Percentiles rank a stretch among this genome's conserved stretches.
Conservation (phyloP, 805 yeast genomes). For the Ogataea paradorogensis region DNA sequence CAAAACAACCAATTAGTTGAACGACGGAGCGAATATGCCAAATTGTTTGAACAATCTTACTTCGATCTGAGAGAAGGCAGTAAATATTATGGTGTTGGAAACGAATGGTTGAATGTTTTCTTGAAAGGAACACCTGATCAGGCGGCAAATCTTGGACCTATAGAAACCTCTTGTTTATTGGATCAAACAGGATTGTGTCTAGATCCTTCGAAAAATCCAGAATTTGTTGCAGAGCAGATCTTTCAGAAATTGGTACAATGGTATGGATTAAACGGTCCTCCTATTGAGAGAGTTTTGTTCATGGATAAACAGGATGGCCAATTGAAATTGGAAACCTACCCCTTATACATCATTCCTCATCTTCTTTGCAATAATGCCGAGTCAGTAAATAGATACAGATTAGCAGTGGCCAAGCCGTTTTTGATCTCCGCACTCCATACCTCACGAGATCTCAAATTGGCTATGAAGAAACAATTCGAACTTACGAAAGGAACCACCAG, state of each 20-base stretch:
- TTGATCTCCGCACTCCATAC: constrained; percentile 36
- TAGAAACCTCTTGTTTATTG: constrained; percentile 45
- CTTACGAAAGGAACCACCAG: constrained; percentile 17
- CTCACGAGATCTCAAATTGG: constrained; percentile 25
- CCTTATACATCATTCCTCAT: constrained; percentile 29
- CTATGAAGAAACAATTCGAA: constrained; percentile 22
- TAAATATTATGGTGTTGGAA: constrained; percentile 46
- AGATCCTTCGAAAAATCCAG: constrained; percentile 27
- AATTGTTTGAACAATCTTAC: constrained; percentile 14
- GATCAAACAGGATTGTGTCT: constrained; percentile 43
- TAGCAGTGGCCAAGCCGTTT: constrained; percentile 35
- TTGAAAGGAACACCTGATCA: constrained; percentile 32
- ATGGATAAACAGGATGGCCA: constrained; percentile 24
- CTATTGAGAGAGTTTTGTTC: constrained; percentile 37
- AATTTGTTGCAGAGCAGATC: constrained; percentile 40
- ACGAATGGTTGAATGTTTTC: constrained; percentile 42
- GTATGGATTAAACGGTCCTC: constrained; percentile 48
- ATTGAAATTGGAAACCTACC: constrained; percentile 25
- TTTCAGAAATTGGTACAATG: constrained; percentile 46
- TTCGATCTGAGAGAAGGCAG: constrained; percentile 42
- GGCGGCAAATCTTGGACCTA: constrained; percentile 39
- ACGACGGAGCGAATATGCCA: constrained; percentile 20
- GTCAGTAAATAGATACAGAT: constrained; percentile 27
- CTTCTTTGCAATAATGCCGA: constrained; percentile 24
- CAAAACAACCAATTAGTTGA: constrained; percentile 4